Evolutionary conservation across 2,329 filamentous ascomycete species (phyloP), one percentile per base, ranked within the genome.

Genomic region (Fusarium verticillioides): DNA sequence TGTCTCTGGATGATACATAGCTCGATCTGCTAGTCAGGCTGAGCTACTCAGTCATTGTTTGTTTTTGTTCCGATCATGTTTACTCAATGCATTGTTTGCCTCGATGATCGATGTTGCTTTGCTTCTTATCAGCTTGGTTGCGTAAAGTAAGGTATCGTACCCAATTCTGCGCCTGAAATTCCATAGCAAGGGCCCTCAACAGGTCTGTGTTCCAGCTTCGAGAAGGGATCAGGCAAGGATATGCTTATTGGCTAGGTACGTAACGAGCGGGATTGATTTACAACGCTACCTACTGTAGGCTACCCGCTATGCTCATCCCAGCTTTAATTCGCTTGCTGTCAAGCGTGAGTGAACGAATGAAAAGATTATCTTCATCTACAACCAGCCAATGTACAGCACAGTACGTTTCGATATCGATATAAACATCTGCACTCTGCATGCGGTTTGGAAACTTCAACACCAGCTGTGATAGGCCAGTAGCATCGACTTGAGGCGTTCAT

Each of bases 161-260:
- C 52, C 37, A 50, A 72, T 64, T 40, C 44, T 66, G 21, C 26
- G 46, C 49, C 43, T 60, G 57, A 58, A 52, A 64, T 72, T 63
- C 57, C 59, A 63, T 54, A 49, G 72, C 66, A 34, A 66, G 60
- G 63, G 46, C 58, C 72, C 43, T 44, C 43, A 58, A 46, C 26
- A 44, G 66, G 66, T 73, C 69, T 62, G 69, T 75, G 67, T 64
- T 69, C 44, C 42, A 58, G 61, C 70, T 70, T 65, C 42, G 50
- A 63, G 69, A 69, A 66, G 57, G 54, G 59, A 63, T 53, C 59
- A 59, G 58, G 37, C 71, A 60, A 54, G 62, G 49, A 57, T 62
- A 49, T 44, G 60, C 63, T 63, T 68, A 69, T 70, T 72, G 66
- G 66, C 52, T 23, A 23, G 23, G 23, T 57, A 47, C 59, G 70